Evolutionary conservation across 2,329 filamentous ascomycete species (phyloP).

Genomic region (Didymella pinodella): DNA sequence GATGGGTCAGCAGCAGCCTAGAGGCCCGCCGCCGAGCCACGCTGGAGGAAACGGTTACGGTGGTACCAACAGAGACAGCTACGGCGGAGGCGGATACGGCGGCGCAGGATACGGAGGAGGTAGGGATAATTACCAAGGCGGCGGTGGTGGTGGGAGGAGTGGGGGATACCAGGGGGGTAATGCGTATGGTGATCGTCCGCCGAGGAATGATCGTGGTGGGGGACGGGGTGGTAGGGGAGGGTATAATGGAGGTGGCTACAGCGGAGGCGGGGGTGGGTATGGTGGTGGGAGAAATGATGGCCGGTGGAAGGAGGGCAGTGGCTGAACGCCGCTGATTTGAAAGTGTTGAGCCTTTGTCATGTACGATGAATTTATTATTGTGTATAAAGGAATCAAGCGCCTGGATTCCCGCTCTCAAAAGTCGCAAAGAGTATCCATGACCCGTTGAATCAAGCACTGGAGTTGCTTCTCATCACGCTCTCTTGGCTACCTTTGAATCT

Average conservation of each 20-base stretch:
- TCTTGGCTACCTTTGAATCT: too few species aligned
- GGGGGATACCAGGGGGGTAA: slow-evolving; percentile 33
- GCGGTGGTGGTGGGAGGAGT: slow-evolving; percentile 34
- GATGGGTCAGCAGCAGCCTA: slow-evolving; percentile 31
- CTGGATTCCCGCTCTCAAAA: too few species aligned
- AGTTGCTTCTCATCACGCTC: too few species aligned
- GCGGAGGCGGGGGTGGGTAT: slow-evolving; percentile 2
- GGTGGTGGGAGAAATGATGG: slow-evolving; percentile 2
- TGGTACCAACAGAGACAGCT: slow-evolving; percentile 31
- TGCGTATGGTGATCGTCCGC: slow-evolving; percentile 31
- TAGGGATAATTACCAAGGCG: slow-evolving; percentile 15
- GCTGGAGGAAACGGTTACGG: slow-evolving; percentile 22
- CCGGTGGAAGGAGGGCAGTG: slow-evolving; percentile 8
- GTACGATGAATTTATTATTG: too few species aligned
- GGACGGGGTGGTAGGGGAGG: slow-evolving; percentile 38
- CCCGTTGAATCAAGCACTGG: too few species aligned
- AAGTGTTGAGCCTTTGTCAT: too few species aligned
- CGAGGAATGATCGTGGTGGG: slow-evolving; percentile 29
- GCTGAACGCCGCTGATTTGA: neutral
- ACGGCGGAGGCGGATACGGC: slow-evolving; percentile 18
- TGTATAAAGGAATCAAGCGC: too few species aligned
- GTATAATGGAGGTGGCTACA: slow-evolving; percentile 30
- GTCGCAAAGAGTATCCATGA: too few species aligned
- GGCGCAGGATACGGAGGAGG: slow-evolving; percentile 25
- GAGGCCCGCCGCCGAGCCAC: slow-evolving; percentile 32